These are phyloP conservation scores for Sechiopsis laciniata DNA, from an alignment of 306 rosid genomes.

Conservation along the genomic window DNA sequence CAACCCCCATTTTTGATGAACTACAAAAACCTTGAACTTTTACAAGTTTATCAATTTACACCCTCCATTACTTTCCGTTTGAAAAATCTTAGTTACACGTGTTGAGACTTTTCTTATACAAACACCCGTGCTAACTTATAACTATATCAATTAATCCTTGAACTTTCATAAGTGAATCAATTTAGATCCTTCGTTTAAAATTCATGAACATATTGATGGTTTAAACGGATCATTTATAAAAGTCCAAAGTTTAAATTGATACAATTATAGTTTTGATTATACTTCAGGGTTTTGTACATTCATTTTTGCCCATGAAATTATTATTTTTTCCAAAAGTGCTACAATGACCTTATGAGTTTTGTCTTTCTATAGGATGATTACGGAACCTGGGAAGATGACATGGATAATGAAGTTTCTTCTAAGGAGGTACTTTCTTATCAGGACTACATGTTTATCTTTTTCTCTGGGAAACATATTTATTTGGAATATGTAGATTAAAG, in stretches of 20 bases:
- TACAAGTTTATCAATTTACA: too few relatives aligned
- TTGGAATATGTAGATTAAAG: not conserved
- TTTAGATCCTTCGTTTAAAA: not conserved
- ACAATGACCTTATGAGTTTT: not conserved
- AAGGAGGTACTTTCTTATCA: constrained; percentile 42
- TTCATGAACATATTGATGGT: not conserved
- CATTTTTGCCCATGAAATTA: not conserved
- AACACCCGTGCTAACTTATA: too few relatives aligned
- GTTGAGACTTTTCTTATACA: too few relatives aligned
- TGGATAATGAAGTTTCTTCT: constrained; percentile 29
- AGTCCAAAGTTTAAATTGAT: not conserved
- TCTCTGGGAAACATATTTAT: not conserved
- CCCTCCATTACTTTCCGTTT: too few relatives aligned
- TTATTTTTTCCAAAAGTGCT: not conserved
- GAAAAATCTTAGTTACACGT: too few relatives aligned
- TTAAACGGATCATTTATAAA: not conserved
- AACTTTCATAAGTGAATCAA: too few relatives aligned
- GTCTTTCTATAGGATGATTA: constrained; percentile 49
- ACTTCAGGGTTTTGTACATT: not conserved
- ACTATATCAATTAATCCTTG: too few relatives aligned
- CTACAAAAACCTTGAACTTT: too few relatives aligned
- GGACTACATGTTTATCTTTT: not conserved
- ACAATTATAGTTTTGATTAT: too few relatives aligned
- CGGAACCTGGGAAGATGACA: constrained; percentile 68
- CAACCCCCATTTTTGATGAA: too few relatives aligned